Evolutionary conservation across 2,329 filamentous ascomycete genomes (phyloP), one percentile per base, ranked within the genome.

Genomic region (Phoma sp.): DNA sequence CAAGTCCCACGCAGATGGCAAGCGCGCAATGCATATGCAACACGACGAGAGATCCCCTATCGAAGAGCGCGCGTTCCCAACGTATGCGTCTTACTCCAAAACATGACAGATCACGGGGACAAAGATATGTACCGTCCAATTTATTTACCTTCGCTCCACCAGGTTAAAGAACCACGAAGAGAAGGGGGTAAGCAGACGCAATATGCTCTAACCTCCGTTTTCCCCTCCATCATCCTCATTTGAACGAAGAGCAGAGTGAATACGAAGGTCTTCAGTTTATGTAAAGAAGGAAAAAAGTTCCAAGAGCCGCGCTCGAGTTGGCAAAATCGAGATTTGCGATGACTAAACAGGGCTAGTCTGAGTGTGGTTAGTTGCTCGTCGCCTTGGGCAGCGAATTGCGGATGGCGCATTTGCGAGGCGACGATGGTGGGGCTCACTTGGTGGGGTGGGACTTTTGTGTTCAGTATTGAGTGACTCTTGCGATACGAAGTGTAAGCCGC

Each of bases 231-330:
- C 78, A 81, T 66, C 62, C 80, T 79, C 83, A 85, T 80, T 78
- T 82, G 74, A 75, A 74, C 71, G 78, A 79, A 82, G 83, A 78
- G 79, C 81, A 85, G 84, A 87, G 84, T 87, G 85, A 87, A 87
- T 87, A 86, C 82, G 83, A 74, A 78, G 76, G 65, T 65, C 42
- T 78, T 71, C 68, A 72, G 67, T 73, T 73, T 78, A 73, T 72
- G 67, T 74, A 62, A 58, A 47, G 58, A 61, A 57, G 52, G 62
- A 67, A 63, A 68, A 64, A 71, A 53, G 45, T 48, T 48, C 26
- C 43, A 50, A 62, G 53, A 66, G 61, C 65, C 62, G 38, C 53
- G 56, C 58, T 30, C 42, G 48, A 20, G 47, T 61, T 60, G 56
- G 63, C 65, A 49, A 55, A 57, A 55, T 26, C 46, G 54, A 49